Conservation (phyloP, 352 stramenopile genomes). For the Pythium biforme region DNA sequence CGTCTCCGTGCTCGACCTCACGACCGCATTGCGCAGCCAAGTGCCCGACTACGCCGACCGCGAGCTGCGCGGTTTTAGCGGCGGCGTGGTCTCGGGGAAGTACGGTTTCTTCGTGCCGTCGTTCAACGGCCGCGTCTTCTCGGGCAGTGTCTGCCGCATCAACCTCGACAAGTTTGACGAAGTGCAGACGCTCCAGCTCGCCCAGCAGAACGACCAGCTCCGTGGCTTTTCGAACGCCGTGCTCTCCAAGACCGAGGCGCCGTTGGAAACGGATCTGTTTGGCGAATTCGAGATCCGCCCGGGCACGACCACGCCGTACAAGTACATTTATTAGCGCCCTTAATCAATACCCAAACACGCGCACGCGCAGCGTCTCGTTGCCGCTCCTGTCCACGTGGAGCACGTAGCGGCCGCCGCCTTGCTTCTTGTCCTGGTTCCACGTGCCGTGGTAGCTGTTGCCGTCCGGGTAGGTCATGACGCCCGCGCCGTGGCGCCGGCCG, state of each 20-base stretch:
- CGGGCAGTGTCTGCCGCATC: conserved; percentile 72
- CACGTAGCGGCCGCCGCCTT: conserved; percentile 76
- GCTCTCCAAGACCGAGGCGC: conserved; percentile 44
- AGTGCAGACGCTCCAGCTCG: conserved; percentile 72
- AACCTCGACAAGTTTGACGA: conserved; percentile 80
- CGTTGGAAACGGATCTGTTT: conserved; percentile 57
- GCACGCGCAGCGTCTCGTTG: conserved; percentile 22
- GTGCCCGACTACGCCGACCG: conserved; percentile 61
- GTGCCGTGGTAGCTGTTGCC: conserved; percentile 83
- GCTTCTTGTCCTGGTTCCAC: conserved; percentile 87
- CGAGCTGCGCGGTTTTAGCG: conserved; percentile 64
- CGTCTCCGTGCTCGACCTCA: conserved; percentile 57
- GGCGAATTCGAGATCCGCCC: conserved; percentile 56
- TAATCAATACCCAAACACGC: conserved; percentile 30
- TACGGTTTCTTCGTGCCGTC: conserved; percentile 82
- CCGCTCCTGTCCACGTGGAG: conserved; percentile 31
- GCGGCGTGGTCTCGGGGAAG: conserved; percentile 67
- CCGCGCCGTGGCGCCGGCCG: conserved; percentile 69
- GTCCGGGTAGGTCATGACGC: conserved; percentile 78
- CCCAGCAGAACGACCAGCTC: conserved; percentile 40
- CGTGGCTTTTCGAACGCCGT: conserved; percentile 54
- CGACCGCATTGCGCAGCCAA: conserved; percentile 53
- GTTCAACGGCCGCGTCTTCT: conserved; percentile 66
- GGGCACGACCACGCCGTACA: conserved; percentile 65
- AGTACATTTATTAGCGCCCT: conserved; percentile 55